Evolutionary conservation across 805 yeast genomes (phyloP).

Genomic region (Pichia rugopelliculosa): DNA sequence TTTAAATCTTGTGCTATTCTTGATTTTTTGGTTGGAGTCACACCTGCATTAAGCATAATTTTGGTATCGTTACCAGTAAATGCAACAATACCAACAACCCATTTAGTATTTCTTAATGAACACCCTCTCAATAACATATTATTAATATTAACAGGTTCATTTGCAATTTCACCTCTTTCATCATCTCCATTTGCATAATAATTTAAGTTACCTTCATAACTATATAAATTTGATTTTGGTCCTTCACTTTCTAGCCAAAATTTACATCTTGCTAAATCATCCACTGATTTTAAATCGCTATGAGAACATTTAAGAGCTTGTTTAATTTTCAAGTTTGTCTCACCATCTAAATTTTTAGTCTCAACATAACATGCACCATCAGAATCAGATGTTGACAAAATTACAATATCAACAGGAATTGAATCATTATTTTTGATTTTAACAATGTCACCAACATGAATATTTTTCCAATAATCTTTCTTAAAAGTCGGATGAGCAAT

Average conservation of each 20-base stretch:
- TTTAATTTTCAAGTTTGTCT: conserved; percentile 68
- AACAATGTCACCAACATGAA: conserved; percentile 67
- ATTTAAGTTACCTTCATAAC: conserved; percentile 65
- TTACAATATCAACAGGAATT: conserved; percentile 68
- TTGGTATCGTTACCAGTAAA: conserved; percentile 78
- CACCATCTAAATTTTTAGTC: conserved; percentile 79
- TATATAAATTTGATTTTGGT: conserved; percentile 71
- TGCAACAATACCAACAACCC: conserved; percentile 72
- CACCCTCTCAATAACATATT: conserved; percentile 71
- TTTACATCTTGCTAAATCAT: conserved; percentile 42
- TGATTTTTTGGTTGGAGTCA: conserved; percentile 71
- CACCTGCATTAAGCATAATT: conserved; percentile 74
- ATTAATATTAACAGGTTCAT: conserved; percentile 64
- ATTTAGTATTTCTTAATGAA: conserved; percentile 69
- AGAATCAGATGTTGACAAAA: conserved; percentile 60
- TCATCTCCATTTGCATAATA: conserved; percentile 35
- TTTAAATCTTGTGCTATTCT: conserved; percentile 69
- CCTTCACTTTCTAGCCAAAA: conserved; percentile 79
- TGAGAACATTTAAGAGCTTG: conserved; percentile 60
- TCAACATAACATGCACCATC: conserved; percentile 68
- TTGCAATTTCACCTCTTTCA: conserved; percentile 27
- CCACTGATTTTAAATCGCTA: conserved; percentile 29
- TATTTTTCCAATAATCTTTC: conserved; percentile 61
- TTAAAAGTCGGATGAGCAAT: conserved; percentile 23
- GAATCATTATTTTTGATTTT: conserved; percentile 64